Conservation (phyloP, 345 rosid species). For the Brassica rapa region DNA sequence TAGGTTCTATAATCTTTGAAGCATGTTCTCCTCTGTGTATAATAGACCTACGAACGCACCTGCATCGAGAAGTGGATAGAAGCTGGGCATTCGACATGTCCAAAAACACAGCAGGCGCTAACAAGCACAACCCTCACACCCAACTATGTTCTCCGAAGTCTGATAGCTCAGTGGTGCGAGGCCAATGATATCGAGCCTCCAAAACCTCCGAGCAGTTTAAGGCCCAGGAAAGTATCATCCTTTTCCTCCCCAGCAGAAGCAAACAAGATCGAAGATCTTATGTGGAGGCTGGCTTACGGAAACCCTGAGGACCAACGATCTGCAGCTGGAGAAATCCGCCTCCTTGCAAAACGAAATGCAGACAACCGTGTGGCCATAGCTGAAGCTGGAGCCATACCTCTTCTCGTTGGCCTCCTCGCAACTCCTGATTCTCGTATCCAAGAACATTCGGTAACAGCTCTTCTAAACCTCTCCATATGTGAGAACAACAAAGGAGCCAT, state of each 20-base stretch:
- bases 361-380: constrained; percentile 97
- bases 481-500: constrained; percentile 95
- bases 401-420: constrained; percentile 75
- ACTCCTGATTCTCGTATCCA: constrained; percentile 86
- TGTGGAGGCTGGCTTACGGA: constrained; percentile 72
- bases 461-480: constrained; percentile 92
- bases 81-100: constrained; percentile 86
- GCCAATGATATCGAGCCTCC: constrained; percentile 88
- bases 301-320: constrained; percentile 76
- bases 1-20: constrained; percentile 17
- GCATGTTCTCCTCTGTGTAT: constrained; percentile 13
- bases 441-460: constrained; percentile 95
- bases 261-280: constrained; percentile 68
- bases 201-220: constrained; percentile 70
- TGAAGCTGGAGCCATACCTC: constrained; percentile 98
- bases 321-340: constrained; percentile 95
- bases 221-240: constrained; percentile 62
- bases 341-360: constrained; percentile 94
- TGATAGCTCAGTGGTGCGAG: constrained; percentile 98
- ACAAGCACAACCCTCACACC: constrained; percentile 71
- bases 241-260: constrained; percentile 75
- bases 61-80: constrained; percentile 97
- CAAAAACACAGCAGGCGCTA: constrained; percentile 89
- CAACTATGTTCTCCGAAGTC: constrained; percentile 90
- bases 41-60: constrained; percentile 85